Evolutionary conservation across 768 basidiomycete genomes (phyloP), one percentile per base, ranked within the genome.

Genomic region (Sporobolomyces roseus): DNA sequence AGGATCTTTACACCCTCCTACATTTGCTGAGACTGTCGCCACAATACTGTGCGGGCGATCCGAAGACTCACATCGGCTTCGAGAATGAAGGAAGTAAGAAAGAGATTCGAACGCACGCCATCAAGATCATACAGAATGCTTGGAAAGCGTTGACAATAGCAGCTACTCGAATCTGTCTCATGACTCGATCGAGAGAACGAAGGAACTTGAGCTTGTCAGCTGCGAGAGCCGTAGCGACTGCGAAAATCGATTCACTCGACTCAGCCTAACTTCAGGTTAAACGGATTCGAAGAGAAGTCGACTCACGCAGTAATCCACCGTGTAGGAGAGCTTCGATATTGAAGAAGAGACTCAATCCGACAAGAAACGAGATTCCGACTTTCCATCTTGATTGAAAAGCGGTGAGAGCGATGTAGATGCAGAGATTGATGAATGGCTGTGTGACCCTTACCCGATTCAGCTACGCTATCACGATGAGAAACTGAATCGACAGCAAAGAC

Each of bases 1-100:
- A 1, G 67, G 25, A 35, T 75, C 62, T 35, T 75, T 75, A 68
- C 75, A 76, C 3, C 75, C 75, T 13, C 69, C 73, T 6, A 32
- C 27, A 54, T 74, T 71, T 48, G 69, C 74, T 3, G 71, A 73
- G 25, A 73, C 67, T 36, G 75, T 69, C 16, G 69, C 66, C 33
- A 68, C 33, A 65, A 75, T 48, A 4, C 72, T 73, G 61, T 38
- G 17, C 9, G n/a, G n/a, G n/a, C n/a, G n/a, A n/a, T n/a, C n/a
- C n/a, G n/a, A n/a, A n/a, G n/a, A n/a, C n/a, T n/a, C 38, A 41
- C 9, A 41, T 9, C 9, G 27, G 51, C 16, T 4, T 52, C 23
- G 14, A 17, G 14, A 9, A 21, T 12, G 23, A 48, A n/a, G 46
- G 46, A 19, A 19, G 27, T 27, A 14, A 29, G 46, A 48, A 17